Conservation (phyloP, 2,329 filamentous ascomycete species). For the Fusarium sp. region DNA sequence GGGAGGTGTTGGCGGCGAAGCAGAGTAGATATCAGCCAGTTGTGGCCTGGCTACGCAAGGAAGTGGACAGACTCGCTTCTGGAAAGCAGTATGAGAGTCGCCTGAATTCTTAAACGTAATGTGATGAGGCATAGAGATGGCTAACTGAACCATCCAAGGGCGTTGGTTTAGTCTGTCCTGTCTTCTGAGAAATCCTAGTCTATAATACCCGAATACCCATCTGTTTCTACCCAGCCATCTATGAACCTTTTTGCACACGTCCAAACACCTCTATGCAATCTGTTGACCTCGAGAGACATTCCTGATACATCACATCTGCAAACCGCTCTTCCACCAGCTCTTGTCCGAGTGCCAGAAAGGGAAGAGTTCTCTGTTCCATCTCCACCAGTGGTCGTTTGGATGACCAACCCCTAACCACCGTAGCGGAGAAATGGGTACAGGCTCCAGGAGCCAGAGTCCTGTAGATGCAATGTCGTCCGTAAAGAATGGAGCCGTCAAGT, state of each 20-base stretch:
- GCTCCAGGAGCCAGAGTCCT: slow-evolving; percentile 85
- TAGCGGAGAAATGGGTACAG: slow-evolving; percentile 80
- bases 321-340: slow-evolving; percentile 69
- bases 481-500: slow-evolving; percentile 73
- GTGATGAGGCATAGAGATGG: neutral
- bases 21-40: slow-evolving; percentile 76
- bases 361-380: slow-evolving; percentile 69
- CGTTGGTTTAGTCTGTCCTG: neutral
- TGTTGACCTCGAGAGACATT: neutral
- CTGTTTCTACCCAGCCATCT: neutral
- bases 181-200: neutral
- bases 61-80: slow-evolving; percentile 53
- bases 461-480: slow-evolving; percentile 80
- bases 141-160: neutral
- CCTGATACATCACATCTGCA: slow-evolving; percentile 44
- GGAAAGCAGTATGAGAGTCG: slow-evolving; percentile 4
- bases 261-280: neutral
- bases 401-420: slow-evolving; percentile 73
- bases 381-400: slow-evolving; percentile 72
- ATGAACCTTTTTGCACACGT: neutral
- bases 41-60: slow-evolving; percentile 74
- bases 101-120: neutral
- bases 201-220: neutral
- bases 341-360: slow-evolving; percentile 68
- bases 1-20: slow-evolving; percentile 73